Evolutionary conservation across 768 basidiomycete species (phyloP), one percentile per base, ranked within the genome.

Genomic region (Phylloporus sp.): DNA sequence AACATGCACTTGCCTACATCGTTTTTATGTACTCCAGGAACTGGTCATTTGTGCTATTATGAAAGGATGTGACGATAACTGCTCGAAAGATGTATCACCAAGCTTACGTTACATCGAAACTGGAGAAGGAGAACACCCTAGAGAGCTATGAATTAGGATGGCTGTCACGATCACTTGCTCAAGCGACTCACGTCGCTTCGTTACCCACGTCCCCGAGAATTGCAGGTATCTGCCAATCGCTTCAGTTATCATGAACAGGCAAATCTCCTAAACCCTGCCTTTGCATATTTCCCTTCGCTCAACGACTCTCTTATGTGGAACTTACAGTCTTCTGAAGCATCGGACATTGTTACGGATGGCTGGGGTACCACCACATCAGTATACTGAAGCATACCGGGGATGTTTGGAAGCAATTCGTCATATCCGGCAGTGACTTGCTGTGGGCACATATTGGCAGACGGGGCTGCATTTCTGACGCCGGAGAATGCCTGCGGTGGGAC

Each of bases 391-490:
- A 55, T 6, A 8, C 45, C 48, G 13, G 50, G 27, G 15, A 38
- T 41, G 9, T 20, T 10, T 0, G 46, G 41, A 0, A 46, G 27
- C 1, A 14, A 9, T 24, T 11, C 38, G 8, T 38, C 39, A n/a
- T 40, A 29, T 5, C 2, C 48, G 7, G 48, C 22, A 3, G 14
- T 0, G 18, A 39, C 36, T 39, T 70, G 72, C 44, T 77, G 74
- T 15, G 67, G 66, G 43, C 74, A 76, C 4, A 72, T 63, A 23
- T 66, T 51, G 11, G 73, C 71, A 41, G 37, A 46, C 28, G 3
- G 6, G 13, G 28, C 38, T 23, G 37, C 44, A 9, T 38, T 24
- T 20, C 9, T 17, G 13, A 46, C 14, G 1, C 22, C 37, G 9
- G 35, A 31, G 14, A 46, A 46, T 9, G 44, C 2, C 42, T 24